Evolutionary conservation across 441 rosid genomes (phyloP).

Genomic region (Gossypium trilobum): DNA sequence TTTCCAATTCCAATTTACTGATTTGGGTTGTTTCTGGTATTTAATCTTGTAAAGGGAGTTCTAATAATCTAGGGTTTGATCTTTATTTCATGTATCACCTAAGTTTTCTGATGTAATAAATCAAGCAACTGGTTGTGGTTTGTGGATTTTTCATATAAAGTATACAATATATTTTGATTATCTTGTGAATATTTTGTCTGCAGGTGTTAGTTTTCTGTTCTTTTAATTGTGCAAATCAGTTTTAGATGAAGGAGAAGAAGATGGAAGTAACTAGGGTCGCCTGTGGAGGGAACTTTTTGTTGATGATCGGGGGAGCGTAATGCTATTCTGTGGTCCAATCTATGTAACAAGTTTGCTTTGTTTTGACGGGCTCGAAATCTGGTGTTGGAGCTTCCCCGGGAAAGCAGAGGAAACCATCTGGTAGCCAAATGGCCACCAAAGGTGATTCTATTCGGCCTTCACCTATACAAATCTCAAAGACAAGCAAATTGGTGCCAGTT

Average conservation of each 20-base stretch:
- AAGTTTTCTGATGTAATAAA: neutral
- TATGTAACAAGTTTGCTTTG: slow-evolving; percentile 12
- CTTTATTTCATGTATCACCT: neutral
- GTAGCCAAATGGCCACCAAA: slow-evolving; percentile 27
- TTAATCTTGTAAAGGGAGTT: neutral
- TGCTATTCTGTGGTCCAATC: slow-evolving; percentile 18
- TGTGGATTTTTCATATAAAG: neutral
- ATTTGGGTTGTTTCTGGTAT: neutral
- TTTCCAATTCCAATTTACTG: neutral
- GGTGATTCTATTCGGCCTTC: slow-evolving; percentile 25
- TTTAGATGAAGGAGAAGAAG: slow-evolving; percentile 16
- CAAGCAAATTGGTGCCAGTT: slow-evolving; percentile 29
- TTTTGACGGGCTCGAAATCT: slow-evolving; percentile 47
- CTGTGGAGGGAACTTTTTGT: slow-evolving; percentile 17
- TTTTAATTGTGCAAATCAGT: slow-evolving; percentile 15
- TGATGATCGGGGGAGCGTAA: slow-evolving; percentile 23
- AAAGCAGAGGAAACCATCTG: slow-evolving; percentile 24
- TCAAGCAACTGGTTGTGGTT: neutral
- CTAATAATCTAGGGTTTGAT: neutral
- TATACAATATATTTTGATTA: neutral
- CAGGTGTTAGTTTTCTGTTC: slow-evolving; percentile 12
- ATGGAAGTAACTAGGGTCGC: slow-evolving; percentile 17
- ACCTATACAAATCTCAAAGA: slow-evolving; percentile 25
- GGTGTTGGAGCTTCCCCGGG: slow-evolving; percentile 30
- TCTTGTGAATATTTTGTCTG: neutral